Base-by-base conservation (phyloP, 306 rosid genomes). In the Dalbergia oliveri region DNA sequence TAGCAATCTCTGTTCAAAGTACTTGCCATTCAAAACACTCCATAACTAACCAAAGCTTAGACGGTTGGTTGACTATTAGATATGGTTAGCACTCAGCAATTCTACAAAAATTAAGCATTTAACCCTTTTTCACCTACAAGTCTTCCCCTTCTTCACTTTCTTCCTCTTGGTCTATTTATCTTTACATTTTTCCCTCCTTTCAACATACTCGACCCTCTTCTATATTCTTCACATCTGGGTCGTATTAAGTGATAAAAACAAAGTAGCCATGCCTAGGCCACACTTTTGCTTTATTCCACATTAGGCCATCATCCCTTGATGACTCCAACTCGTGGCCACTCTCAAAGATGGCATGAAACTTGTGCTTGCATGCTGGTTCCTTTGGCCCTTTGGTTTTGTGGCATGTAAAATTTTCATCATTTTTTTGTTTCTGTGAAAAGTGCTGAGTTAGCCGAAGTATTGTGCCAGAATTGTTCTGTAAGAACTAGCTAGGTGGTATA, bases 381-480 rank as follows among this genome's bases (percentile, higher is more conserved):
- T 19, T 64, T 90, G 9, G 73, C 93, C 39, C 69, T 91, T 83
- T 93, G 94, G 91, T 81, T 90, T 47, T 90, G 89, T 85, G 98
- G 97, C 97, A 91, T 88, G 97, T 88, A 50, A 82, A 79, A 84
- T 83, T 89, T 84, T 77, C 86, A 79, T 86, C 73, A 69, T 77
- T 23, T 73, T 67, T 34, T 68, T 37, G 31, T 26, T 26, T 26
- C 1, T 26, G 31, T 2, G 31, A 26, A 26, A 26, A 26, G 3
- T 26, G 31, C 31, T 26, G 31, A 26, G 31, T 26, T 26, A 26
- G 31, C 2, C 3, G 3, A 26, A 26, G 31, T 2, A 26, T 26
- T 26, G 31, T 26, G 31, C 31, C 31, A 26, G 31, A 2, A 26
- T 26, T 26, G 31, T 26, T 26, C 31, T 26, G 3, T 2, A 26